Conservation (phyloP, 2,329 filamentous ascomycete species). For the Seiridium cupressi region DNA sequence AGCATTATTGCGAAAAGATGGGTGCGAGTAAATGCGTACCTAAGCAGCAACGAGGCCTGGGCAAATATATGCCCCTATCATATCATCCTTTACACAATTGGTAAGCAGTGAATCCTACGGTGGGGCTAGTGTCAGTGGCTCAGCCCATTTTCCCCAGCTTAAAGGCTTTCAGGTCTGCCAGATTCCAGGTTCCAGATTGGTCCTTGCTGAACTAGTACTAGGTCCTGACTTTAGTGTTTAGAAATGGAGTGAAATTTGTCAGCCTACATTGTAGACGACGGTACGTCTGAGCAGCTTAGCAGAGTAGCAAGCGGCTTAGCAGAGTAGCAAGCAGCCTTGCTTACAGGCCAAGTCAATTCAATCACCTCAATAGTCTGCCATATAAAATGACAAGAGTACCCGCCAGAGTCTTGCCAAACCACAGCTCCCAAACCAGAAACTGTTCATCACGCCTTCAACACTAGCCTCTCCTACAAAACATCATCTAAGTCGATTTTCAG, state of each 20-base stretch:
- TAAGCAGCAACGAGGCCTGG: background rate
- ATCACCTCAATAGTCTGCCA: background rate
- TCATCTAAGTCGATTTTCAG: background rate
- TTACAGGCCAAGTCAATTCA: background rate
- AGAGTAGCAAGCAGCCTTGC: background rate
- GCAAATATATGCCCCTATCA: background rate
- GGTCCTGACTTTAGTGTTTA: background rate
- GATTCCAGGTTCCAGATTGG: background rate
- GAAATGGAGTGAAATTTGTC: background rate
- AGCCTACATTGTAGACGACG: background rate
- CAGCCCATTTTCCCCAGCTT: background rate
- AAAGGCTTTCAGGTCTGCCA: no score
- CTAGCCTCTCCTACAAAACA: background rate
- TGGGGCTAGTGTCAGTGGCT: background rate
- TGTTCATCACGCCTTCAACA: background rate
- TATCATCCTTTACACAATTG: background rate
- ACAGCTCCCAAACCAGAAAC: background rate
- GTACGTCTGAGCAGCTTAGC: background rate
- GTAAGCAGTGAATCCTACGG: background rate
- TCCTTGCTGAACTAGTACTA: background rate
- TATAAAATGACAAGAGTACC: background rate
- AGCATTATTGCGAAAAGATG: no score
- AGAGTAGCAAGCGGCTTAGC: background rate
- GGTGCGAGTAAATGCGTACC: no score
- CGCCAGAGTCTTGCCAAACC: background rate